phyloP scores from a whole-genome alignment of 2,329 filamentous ascomycete genomes.

The Ceratocystis destructans region DNA sequence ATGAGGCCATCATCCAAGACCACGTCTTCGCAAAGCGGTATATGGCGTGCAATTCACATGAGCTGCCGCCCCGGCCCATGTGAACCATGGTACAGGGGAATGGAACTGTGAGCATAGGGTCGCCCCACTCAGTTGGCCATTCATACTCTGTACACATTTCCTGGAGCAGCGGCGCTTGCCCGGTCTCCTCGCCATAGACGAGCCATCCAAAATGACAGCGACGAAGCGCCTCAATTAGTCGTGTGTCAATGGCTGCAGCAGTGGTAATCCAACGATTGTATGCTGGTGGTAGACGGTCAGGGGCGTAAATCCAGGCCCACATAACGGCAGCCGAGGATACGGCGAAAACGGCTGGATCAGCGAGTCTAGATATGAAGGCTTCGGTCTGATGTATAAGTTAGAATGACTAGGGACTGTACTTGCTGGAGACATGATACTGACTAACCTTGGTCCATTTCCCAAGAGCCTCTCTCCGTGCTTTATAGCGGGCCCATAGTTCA shows the following conservation, averaged over 20 bases:
- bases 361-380: conserved; percentile 27
- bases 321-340: conserved; percentile 62
- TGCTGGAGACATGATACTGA: not conserved
- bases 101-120: conserved; percentile 54
- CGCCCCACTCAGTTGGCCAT: conserved; percentile 56
- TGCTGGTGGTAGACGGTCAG: conserved; percentile 52
- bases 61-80: conserved; percentile 54
- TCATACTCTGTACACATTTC: conserved; percentile 59
- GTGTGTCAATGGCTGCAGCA: conserved; percentile 59
- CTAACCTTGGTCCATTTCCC: conserved; percentile 36
- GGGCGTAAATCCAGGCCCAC: conserved; percentile 78
- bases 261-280: conserved; percentile 75
- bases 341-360: conserved; percentile 60
- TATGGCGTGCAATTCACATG: conserved; percentile 60
- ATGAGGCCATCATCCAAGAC: conserved; percentile 60
- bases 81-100: conserved; percentile 77
- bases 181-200: conserved; percentile 59
- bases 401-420: not conserved
- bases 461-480: conserved; percentile 31
- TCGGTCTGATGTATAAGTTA: conserved; percentile 22
- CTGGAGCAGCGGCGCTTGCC: conserved; percentile 52
- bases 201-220: conserved; percentile 49
- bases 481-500: conserved; percentile 46
- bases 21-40: conserved; percentile 56
- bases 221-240: conserved; percentile 61